Evolutionary conservation across 345 rosid genomes (phyloP).

Genomic region (Toxicodendron radicans): DNA sequence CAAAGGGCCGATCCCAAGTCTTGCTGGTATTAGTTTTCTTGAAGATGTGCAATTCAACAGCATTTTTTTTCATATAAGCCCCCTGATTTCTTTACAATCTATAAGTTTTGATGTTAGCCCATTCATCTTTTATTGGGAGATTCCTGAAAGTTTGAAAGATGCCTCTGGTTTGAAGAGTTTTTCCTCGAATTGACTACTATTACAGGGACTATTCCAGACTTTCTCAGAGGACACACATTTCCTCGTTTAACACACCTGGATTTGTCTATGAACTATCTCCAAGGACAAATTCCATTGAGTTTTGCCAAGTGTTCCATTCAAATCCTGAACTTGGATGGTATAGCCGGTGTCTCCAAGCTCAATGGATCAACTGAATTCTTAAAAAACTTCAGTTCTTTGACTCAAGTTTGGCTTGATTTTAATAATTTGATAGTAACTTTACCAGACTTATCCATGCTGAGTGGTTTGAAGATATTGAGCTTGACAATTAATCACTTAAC

Average conservation of each 20-base stretch:
- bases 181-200: constrained; percentile 50
- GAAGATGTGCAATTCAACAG: constrained; percentile 34
- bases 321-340: too few relatives aligned
- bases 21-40: constrained; percentile 47
- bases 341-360: constrained; percentile 18
- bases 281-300: constrained; percentile 65
- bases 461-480: constrained; percentile 36
- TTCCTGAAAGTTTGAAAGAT: constrained; percentile 47
- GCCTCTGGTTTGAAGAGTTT: constrained; percentile 51
- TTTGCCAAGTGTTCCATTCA: too few relatives aligned
- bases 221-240: constrained; percentile 35
- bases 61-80: constrained; percentile 57
- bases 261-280: constrained; percentile 46
- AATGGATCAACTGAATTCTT: constrained; percentile 58
- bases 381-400: constrained; percentile 32
- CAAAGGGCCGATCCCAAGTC: constrained; percentile 55
- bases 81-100: constrained; percentile 41
- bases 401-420: constrained; percentile 47
- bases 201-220: constrained; percentile 50
- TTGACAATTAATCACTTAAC: constrained; percentile 72
- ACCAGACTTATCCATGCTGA: constrained; percentile 53
- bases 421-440: constrained; percentile 71
- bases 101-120: too few relatives aligned
- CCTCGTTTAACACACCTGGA: constrained; percentile 39
- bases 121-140: constrained; percentile 40